Conservation (phyloP, 768 basidiomycete species). For the Tephrocybe sp. region DNA sequence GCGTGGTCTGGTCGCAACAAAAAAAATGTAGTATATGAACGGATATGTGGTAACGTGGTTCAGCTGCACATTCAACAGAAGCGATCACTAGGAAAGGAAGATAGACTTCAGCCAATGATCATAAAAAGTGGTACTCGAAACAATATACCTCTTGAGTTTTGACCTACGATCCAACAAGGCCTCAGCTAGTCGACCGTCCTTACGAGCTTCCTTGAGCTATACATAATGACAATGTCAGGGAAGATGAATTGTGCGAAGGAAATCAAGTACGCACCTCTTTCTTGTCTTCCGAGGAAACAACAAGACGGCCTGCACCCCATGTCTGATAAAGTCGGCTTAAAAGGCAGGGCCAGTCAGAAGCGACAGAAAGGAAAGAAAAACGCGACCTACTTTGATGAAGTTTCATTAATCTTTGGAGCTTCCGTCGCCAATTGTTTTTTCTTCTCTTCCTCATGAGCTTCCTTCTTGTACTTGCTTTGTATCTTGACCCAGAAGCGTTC, state of each 20-base stretch:
- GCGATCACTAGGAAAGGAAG: constrained; percentile 35
- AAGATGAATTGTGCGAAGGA: constrained; percentile 1
- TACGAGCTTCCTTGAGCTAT: constrained; percentile 74
- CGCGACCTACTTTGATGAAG: constrained; percentile 62
- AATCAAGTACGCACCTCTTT: constrained; percentile 51
- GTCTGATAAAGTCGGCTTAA: constrained; percentile 70
- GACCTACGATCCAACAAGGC: constrained; percentile 75
- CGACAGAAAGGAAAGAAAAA: not conserved
- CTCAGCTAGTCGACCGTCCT: constrained; percentile 80
- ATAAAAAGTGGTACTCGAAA: not conserved
- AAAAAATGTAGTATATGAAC: too few species aligned
- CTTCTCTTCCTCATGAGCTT: constrained; percentile 77
- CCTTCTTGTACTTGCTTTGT: constrained; percentile 85
- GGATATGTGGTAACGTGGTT: too few species aligned
- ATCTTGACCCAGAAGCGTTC: constrained; percentile 90
- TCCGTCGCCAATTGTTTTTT: constrained; percentile 57
- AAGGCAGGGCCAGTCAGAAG: constrained; percentile 3
- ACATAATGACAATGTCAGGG: not conserved
- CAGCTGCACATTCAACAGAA: constrained; percentile 41
- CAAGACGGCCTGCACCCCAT: constrained; percentile 78
- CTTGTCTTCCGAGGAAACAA: constrained; percentile 70
- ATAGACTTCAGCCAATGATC: not conserved
- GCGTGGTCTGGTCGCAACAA: too few species aligned
- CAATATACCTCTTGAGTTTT: constrained; percentile 74
- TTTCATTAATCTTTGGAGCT: constrained; percentile 64